Evolutionary conservation across 345 rosid species (phyloP).

Genomic region (Nephelium lappaceum): DNA sequence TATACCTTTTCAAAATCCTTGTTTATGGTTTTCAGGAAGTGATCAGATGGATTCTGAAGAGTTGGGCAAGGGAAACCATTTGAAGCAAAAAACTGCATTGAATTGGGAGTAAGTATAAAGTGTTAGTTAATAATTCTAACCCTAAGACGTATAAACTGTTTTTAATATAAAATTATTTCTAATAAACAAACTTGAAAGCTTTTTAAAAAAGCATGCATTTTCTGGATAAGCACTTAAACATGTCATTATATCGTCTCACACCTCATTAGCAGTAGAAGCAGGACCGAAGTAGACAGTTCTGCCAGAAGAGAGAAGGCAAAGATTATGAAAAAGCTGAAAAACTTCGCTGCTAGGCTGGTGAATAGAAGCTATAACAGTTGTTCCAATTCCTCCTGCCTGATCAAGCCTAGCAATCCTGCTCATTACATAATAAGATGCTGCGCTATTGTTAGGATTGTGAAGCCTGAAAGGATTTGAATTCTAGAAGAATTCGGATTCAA

Average conservation of each 20-base stretch:
- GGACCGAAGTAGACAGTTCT: slow-evolving; percentile 55
- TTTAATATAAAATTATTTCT: too few relatives aligned
- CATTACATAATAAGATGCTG: slow-evolving; percentile 52
- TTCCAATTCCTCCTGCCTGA: slow-evolving; percentile 25
- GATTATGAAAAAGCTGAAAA: slow-evolving; percentile 47
- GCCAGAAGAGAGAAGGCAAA: slow-evolving; percentile 56
- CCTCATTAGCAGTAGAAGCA: slow-evolving; percentile 38
- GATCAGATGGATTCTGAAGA: slow-evolving; percentile 51
- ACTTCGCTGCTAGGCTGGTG: slow-evolving; percentile 60
- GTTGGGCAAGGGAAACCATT: slow-evolving; percentile 54
- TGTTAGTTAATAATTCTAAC: neutral
- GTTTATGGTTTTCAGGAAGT: slow-evolving; percentile 49
- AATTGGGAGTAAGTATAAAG: neutral
- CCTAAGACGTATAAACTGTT: neutral
- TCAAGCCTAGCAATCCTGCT: slow-evolving; percentile 40
- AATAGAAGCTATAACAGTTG: slow-evolving; percentile 45
- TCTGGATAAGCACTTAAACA: too few relatives aligned
- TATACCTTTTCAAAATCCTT: slow-evolving; percentile 49
- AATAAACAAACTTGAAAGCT: too few relatives aligned
- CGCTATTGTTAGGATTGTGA: too few relatives aligned
- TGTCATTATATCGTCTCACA: neutral
- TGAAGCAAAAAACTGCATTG: slow-evolving; percentile 46
- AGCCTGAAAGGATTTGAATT: too few relatives aligned
- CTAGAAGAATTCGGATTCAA: too few relatives aligned
- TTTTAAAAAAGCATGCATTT: too few relatives aligned